Evolutionary conservation across 768 basidiomycete genomes (phyloP).

Genomic region (Suillus subalutaceus): DNA sequence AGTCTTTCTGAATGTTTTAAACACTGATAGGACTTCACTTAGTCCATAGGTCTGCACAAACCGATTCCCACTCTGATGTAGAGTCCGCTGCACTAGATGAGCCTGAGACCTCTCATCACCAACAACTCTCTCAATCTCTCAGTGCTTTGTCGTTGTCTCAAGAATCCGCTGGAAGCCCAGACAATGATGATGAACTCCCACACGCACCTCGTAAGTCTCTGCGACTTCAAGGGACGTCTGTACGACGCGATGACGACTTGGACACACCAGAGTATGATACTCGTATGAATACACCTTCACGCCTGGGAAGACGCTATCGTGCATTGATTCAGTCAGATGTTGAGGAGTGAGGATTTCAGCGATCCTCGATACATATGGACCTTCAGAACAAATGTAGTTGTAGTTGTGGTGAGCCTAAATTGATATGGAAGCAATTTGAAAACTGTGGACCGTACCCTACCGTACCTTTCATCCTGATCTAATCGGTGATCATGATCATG

Average conservation of each 20-base stretch:
- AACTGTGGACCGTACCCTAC: not conserved
- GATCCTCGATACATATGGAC: not conserved
- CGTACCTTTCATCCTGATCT: constrained; percentile 3
- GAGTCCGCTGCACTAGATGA: not conserved
- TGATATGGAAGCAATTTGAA: constrained; percentile 3
- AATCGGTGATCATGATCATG: constrained; percentile 1
- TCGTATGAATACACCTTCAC: not conserved
- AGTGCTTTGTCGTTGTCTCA: not conserved
- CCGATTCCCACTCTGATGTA: not conserved
- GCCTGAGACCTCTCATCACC: not conserved
- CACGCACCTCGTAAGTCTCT: not conserved
- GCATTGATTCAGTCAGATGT: not conserved
- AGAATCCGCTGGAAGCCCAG: not conserved
- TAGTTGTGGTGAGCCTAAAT: not conserved
- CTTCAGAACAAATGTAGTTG: not conserved
- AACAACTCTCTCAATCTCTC: not conserved
- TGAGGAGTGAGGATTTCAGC: not conserved
- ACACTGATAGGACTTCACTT: not conserved
- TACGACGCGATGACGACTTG: not conserved
- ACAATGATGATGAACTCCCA: not conserved
- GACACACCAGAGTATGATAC: not conserved
- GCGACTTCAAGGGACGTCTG: not conserved
- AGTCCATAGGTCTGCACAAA: not conserved
- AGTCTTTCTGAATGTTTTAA: not conserved
- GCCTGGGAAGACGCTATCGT: not conserved